phyloP scores from a whole-genome alignment of 768 basidiomycete genomes.

The Lactarius akahatsu region DNA sequence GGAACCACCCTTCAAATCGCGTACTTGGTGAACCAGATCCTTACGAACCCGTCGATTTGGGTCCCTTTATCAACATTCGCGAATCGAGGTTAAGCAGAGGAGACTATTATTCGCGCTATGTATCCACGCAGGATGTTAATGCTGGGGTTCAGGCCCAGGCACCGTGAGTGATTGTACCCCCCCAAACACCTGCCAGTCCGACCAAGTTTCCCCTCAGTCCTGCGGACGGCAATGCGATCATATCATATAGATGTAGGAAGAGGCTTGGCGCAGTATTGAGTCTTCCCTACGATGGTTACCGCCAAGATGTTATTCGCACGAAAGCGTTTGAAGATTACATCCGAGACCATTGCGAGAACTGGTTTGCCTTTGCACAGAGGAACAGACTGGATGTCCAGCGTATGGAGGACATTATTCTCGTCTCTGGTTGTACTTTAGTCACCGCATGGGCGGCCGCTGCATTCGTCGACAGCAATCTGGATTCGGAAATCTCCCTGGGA shows the following conservation, averaged over 20 bases:
- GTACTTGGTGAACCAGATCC: neutral
- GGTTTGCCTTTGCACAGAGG: conserved; percentile 12
- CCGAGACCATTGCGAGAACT: conserved; percentile 14
- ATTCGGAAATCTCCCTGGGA: conserved; percentile 8
- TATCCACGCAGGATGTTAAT: conserved; percentile 5
- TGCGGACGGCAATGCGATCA: neutral
- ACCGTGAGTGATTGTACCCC: conserved; percentile 3
- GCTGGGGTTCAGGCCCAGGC: neutral
- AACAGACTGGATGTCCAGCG: conserved; percentile 7
- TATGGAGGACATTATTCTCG: conserved; percentile 24
- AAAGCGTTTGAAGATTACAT: conserved; percentile 21
- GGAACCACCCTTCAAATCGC: conserved; percentile 11
- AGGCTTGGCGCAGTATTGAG: conserved; percentile 8
- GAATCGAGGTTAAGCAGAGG: neutral
- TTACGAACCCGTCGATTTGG: conserved; percentile 8
- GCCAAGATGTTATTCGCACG: conserved; percentile 12
- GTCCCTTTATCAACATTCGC: conserved; percentile 8
- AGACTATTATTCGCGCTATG: conserved; percentile 11
- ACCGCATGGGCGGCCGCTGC: conserved; percentile 14
- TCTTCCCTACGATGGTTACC: neutral
- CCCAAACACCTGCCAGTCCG: neutral
- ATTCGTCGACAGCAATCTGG: conserved; percentile 1
- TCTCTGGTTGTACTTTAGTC: conserved; percentile 16
- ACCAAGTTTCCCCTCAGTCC: neutral
- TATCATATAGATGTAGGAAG: conserved; percentile 1